Conservation (phyloP, 176 grass and related monocot genomes). For the Rhynchospora breviuscula region DNA sequence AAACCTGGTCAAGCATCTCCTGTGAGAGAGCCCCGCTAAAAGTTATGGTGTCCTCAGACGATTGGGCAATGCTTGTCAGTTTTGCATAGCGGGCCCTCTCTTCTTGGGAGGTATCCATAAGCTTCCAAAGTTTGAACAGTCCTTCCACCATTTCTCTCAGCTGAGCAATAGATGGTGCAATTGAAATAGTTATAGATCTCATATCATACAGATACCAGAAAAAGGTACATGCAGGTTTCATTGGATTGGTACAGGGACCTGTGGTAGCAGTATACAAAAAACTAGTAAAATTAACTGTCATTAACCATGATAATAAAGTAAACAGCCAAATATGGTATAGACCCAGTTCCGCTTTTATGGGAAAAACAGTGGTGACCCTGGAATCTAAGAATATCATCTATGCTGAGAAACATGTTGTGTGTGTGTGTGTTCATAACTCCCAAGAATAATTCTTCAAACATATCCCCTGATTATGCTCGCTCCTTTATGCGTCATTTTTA, state of each 20-base stretch:
- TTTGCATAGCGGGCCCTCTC: constrained; percentile 57
- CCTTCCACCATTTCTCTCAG: constrained; percentile 75
- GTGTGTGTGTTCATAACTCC: not conserved
- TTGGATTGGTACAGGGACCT: not conserved
- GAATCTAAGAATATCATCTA: not conserved
- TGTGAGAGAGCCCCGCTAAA: constrained; percentile 53
- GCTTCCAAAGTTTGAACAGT: constrained; percentile 79
- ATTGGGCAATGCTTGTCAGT: constrained; percentile 52
- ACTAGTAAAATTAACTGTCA: not conserved
- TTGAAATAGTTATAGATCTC: constrained; percentile 9
- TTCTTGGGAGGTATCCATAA: constrained; percentile 89
- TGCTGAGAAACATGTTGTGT: not conserved
- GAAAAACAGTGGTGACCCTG: not conserved
- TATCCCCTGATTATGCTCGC: not conserved
- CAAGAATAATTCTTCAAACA: not conserved
- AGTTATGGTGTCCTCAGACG: constrained; percentile 59
- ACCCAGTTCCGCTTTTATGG: not conserved
- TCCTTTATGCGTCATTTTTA: not conserved
- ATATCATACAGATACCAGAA: not conserved
- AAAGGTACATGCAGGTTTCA: not conserved
- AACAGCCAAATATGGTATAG: not conserved
- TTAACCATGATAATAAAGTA: not conserved
- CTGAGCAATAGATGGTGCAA: constrained; percentile 34
- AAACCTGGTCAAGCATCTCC: constrained; percentile 77
- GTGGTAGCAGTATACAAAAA: not conserved